phyloP scores from a whole-genome alignment of 1,284 basidiomycete genomes.

The Neolentinus lepideus region DNA sequence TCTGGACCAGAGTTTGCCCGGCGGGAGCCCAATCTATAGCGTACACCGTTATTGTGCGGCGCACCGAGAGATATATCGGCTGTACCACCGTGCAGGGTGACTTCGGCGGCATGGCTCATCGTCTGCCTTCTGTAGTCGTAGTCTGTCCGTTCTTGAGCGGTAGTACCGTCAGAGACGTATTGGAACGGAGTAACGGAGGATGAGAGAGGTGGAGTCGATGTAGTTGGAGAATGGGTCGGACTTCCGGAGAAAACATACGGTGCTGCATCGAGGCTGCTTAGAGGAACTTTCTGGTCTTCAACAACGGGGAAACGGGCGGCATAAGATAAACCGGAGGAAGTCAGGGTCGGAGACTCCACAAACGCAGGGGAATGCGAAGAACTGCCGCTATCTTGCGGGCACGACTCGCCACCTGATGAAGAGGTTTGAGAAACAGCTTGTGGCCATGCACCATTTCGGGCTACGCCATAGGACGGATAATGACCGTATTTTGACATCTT shows the following conservation, averaged over 20 bases:
- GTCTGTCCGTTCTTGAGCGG: constrained; percentile 49
- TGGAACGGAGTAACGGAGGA: constrained; percentile 59
- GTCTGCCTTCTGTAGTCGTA: constrained; percentile 58
- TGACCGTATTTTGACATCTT: constrained; percentile 45
- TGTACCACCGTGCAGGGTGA: constrained; percentile 63
- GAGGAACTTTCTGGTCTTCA: constrained; percentile 55
- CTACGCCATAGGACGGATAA: constrained; percentile 43
- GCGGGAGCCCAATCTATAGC: constrained; percentile 47
- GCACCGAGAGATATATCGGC: constrained; percentile 56
- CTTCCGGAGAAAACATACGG: constrained; percentile 61
- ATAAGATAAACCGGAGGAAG: constrained; percentile 49
- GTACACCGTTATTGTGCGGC: constrained; percentile 44
- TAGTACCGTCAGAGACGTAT: constrained; percentile 48
- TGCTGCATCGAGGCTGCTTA: constrained; percentile 47
- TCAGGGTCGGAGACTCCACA: constrained; percentile 51
- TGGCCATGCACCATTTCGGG: constrained; percentile 49
- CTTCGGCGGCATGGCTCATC: constrained; percentile 42
- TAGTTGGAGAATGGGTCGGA: constrained; percentile 67
- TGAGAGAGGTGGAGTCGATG: constrained; percentile 60
- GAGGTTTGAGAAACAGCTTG: constrained; percentile 33
- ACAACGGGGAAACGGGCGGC: constrained; percentile 38
- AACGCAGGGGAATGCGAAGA: constrained; percentile 46
- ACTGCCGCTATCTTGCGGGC: constrained; percentile 33
- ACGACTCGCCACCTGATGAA: constrained; percentile 37
- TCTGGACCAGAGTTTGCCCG: constrained; percentile 44